phyloP scores from a whole-genome alignment of 371 early-diverging fungal genomes.

The Mortierella sp. region DNA sequence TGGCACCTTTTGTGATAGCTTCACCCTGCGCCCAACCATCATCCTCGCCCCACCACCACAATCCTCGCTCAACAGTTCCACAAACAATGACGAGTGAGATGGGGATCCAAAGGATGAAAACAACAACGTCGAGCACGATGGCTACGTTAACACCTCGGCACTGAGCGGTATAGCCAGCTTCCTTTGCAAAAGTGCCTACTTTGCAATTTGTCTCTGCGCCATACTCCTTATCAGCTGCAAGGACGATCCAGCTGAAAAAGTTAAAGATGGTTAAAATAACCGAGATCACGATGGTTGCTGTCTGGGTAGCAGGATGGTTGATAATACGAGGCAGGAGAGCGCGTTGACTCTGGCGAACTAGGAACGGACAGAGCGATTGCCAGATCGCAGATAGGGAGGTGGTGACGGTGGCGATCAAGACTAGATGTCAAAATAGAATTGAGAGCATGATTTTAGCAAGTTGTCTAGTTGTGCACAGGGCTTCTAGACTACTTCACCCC shows the following conservation, averaged over 20 bases:
- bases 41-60: slow-evolving; percentile 58
- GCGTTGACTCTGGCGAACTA: slow-evolving; percentile 45
- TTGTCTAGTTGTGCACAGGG: no score
- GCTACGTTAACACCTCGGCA: slow-evolving; percentile 48
- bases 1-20: slow-evolving; percentile 35
- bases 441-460: no score
- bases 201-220: slow-evolving; percentile 40
- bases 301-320: slow-evolving; percentile 51
- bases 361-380: slow-evolving; percentile 52
- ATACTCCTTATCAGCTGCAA: slow-evolving; percentile 28
- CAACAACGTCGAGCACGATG: slow-evolving; percentile 26
- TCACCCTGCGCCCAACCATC: slow-evolving; percentile 40
- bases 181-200: slow-evolving; percentile 10
- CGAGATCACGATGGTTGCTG: slow-evolving; percentile 45
- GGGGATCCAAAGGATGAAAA: slow-evolving; percentile 53
- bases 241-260: slow-evolving; percentile 51
- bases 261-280: slow-evolving; percentile 48
- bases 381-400: slow-evolving; percentile 46
- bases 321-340: slow-evolving; percentile 45
- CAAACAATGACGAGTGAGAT: slow-evolving; percentile 54
- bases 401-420: slow-evolving; percentile 40
- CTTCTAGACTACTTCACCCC: no score
- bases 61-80: slow-evolving; percentile 50
- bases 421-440: slow-evolving; percentile 7
- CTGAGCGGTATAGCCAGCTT: slow-evolving; percentile 28